Conservation (phyloP, 768 basidiomycete species). For the Panaeolus cyanescens region DNA sequence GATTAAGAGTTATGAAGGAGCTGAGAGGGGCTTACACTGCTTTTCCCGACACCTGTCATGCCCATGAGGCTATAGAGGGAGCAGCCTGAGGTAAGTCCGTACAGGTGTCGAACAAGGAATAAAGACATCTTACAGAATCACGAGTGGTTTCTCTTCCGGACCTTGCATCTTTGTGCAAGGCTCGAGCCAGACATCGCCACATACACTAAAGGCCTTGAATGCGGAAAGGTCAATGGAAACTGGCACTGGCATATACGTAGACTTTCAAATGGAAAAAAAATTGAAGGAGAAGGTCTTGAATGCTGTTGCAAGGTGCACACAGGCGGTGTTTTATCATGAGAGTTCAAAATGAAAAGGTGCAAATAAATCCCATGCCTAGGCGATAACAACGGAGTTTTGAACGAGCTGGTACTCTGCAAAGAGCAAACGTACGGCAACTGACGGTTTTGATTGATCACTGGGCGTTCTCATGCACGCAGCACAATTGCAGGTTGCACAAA, state of each 20-base stretch:
- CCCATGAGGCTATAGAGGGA: neutral
- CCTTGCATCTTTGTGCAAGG: neutral
- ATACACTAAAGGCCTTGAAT: neutral
- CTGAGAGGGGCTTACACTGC: neutral
- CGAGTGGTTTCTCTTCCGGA: neutral
- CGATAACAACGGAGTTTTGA: neutral
- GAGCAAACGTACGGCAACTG: no score
- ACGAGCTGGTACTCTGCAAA: no score
- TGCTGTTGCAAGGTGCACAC: neutral
- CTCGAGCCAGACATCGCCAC: neutral
- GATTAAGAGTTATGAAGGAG: neutral
- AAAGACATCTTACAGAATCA: neutral
- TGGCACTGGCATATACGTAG: no score
- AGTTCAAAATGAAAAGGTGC: neutral
- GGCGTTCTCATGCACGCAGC: no score
- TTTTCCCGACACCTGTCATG: neutral
- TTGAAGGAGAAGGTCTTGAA: neutral
- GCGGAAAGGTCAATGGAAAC: neutral
- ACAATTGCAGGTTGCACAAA: no score
- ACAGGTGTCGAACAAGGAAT: neutral
- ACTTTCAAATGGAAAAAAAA: no score
- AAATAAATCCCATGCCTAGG: neutral
- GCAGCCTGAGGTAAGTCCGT: neutral
- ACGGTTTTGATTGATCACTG: no score
- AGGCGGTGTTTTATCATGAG: neutral